Percentiles rank a stretch among this genome's conserved stretches.
Evolutionary conservation across 2,329 filamentous ascomycete species (phyloP).

Genomic region (Fusarium transvaalense): DNA sequence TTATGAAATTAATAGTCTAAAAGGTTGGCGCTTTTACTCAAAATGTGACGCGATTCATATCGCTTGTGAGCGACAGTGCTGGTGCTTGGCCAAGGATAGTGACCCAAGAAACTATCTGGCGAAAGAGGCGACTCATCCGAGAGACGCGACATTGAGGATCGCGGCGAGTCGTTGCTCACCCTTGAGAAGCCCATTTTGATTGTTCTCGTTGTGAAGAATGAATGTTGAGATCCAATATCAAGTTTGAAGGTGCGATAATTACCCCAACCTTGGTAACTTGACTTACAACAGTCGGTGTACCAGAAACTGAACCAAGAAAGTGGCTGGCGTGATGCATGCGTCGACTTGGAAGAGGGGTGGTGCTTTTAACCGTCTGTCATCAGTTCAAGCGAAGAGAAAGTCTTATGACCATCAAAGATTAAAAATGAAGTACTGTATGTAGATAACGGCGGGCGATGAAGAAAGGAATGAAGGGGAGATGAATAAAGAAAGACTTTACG

Average conservation of each 20-base stretch:
- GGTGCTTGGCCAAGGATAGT: slow-evolving; percentile 35
- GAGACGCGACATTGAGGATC: slow-evolving; percentile 28
- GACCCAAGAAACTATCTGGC: slow-evolving; percentile 32
- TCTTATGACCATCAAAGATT: slow-evolving; percentile 21
- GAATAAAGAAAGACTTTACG: slow-evolving; percentile 8
- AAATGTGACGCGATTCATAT: slow-evolving; percentile 23
- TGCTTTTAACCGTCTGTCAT: slow-evolving; percentile 24
- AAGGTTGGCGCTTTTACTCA: slow-evolving; percentile 15
- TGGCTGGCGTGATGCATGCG: slow-evolving; percentile 33
- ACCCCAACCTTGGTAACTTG: neutral
- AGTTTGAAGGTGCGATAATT: neutral
- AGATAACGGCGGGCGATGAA: neutral
- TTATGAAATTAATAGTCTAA: neutral
- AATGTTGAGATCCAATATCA: slow-evolving; percentile 8
- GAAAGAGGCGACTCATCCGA: slow-evolving; percentile 28
- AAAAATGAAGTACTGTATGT: neutral
- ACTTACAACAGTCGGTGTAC: slow-evolving; percentile 32
- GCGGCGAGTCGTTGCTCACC: slow-evolving; percentile 21
- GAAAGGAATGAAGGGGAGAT: neutral
- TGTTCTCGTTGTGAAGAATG: neutral
- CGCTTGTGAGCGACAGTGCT: slow-evolving; percentile 28
- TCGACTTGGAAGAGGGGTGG: slow-evolving; percentile 21
- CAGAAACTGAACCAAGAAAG: neutral
- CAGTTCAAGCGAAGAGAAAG: slow-evolving; percentile 19
- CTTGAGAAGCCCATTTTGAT: slow-evolving; percentile 18